Evolutionary conservation across 139 green algal species (phyloP), one percentile per base, ranked within the genome.

Genomic region (Closterium sp.): DNA sequence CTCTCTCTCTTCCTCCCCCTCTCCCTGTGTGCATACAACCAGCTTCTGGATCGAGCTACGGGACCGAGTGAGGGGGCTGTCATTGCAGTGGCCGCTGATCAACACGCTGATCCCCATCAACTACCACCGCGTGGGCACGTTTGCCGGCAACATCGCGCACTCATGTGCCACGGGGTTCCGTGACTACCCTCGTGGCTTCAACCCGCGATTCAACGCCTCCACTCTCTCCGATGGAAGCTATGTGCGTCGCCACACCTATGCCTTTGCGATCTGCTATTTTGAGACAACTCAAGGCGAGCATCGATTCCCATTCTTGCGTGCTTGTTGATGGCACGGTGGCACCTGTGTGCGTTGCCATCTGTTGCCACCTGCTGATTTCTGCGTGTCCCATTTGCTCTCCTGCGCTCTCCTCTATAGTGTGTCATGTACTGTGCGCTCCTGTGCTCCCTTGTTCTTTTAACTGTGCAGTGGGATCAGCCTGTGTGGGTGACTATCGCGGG

Each of bases 71-170:
- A 31, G 90, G 73, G 92, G 92, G 0, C 31, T 92, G 32, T 91
- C 85, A 24, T 21, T 86, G 29, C 22, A 93, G 9, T 84, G 31
- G 62, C 31, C 91, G 31, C 22, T 31, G 3, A 28, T 50, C 22
- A 91, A 94, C 38, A 50, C 38, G 21, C 84, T 88, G 9, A 50
- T 87, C 4, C 92, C 92, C 1, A 42, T 34, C 22, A 31, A n/a
- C 22, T 85, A 62, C 10, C 70, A 24, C 38, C 13, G 13, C 4
- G 29, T 92, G 0, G 90, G 62, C 29, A 21, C 50, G 27, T 92
- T 91, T 73, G 42, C 32, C 19, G 84, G 42, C 45, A 94, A 94
- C 79, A n/a, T 86, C 2, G 92, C 92, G 2, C 92, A 94, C 90
- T 73, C 50, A 0, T 73, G 50, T 22, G 13, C 50, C 50, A 73